These are phyloP conservation scores for Calvatia gigantea DNA, from an alignment of 768 basidiomycete species.

Conservation along the genomic window DNA sequence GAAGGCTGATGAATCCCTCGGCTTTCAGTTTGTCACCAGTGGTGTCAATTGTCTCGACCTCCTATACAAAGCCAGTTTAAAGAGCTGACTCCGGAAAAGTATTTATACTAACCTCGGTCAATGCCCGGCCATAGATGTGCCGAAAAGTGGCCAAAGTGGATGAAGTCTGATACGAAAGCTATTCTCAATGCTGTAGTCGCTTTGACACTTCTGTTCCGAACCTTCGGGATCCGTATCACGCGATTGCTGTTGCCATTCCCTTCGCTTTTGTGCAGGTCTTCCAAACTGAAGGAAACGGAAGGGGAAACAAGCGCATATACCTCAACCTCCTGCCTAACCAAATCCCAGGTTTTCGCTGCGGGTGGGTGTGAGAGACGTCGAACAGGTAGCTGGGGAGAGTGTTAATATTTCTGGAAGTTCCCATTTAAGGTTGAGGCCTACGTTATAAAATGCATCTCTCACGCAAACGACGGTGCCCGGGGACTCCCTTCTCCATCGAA, in stretches of 20 bases:
- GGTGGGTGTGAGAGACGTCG: constrained; percentile 70
- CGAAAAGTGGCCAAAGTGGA: constrained; percentile 68
- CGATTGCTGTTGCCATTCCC: constrained; percentile 35
- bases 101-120: constrained; percentile 53
- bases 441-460: constrained; percentile 89
- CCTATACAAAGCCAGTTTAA: constrained; percentile 35
- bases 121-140: constrained; percentile 67
- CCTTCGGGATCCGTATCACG: constrained; percentile 65
- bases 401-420: constrained; percentile 7
- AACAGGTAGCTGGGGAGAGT: constrained; percentile 62
- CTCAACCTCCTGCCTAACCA: constrained; percentile 71
- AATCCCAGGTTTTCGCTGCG: constrained; percentile 55
- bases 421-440: constrained; percentile 27
- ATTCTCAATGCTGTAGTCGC: background rate
- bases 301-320: constrained; percentile 71
- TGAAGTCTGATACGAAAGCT: constrained; percentile 42
- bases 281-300: constrained; percentile 63
- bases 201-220: constrained; percentile 23
- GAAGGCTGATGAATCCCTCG: constrained; percentile 83
- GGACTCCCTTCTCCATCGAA: constrained; percentile 69
- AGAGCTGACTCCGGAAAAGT: background rate
- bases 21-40: constrained; percentile 49
- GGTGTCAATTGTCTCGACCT: constrained; percentile 61
- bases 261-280: constrained; percentile 44
- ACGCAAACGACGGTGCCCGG: constrained; percentile 81